These are phyloP conservation scores for Claviceps humidiphila DNA, from an alignment of 2,329 filamentous ascomycete genomes.

Conservation along the genomic window DNA sequence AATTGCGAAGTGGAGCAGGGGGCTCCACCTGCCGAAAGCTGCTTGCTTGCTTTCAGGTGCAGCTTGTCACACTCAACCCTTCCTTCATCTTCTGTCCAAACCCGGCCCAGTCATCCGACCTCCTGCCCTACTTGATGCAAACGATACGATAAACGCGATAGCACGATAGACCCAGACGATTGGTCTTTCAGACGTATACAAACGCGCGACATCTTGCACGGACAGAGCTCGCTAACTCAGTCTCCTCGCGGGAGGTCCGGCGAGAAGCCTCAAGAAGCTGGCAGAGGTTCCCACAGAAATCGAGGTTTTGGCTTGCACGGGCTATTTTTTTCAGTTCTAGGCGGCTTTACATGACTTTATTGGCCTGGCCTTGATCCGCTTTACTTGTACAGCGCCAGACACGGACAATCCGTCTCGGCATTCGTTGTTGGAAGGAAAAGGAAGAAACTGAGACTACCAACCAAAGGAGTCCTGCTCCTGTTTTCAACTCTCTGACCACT, in stretches of 20 bases:
- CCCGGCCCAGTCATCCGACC: background rate
- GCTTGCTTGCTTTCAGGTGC: background rate
- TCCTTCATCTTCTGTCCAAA: background rate
- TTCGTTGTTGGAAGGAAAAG: constrained; percentile 5
- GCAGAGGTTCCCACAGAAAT: background rate
- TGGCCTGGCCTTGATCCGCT: constrained; percentile 1
- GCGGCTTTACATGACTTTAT: background rate
- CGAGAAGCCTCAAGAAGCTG: background rate
- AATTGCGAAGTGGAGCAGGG: background rate
- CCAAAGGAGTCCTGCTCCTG: constrained; percentile 2
- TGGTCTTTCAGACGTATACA: background rate
- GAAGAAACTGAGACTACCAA: constrained; percentile 5
- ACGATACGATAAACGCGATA: background rate
- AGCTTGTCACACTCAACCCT: background rate
- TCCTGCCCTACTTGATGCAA: background rate
- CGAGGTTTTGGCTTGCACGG: constrained; percentile 2
- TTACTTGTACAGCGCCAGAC: constrained; percentile 4
- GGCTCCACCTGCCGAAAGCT: constrained; percentile 1
- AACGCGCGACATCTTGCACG: background rate
- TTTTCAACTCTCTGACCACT: constrained; percentile 2
- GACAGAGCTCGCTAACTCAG: background rate
- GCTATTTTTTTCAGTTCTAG: background rate
- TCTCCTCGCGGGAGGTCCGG: background rate
- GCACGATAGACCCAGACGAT: background rate
- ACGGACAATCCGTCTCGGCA: constrained; percentile 2